Conservation (phyloP, 1,284 basidiomycete genomes). For the Testicularia cyperi region DNA sequence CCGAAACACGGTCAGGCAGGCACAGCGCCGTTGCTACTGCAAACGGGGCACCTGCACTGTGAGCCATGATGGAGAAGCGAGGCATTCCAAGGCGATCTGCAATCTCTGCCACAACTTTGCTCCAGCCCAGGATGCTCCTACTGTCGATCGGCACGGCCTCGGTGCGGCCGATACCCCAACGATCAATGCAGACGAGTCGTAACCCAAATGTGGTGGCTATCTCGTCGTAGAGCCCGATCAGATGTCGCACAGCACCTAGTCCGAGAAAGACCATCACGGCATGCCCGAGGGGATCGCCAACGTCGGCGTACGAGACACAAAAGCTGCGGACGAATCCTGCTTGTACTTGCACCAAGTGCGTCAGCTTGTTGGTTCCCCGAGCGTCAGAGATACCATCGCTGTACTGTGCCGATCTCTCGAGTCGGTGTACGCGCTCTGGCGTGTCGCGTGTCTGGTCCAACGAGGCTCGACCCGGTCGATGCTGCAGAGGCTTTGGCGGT, state of each 20-base stretch:
- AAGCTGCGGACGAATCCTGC: slow-evolving; percentile 74
- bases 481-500: too few species aligned
- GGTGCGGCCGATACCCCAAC: slow-evolving; percentile 90
- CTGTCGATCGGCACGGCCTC: slow-evolving; percentile 70
- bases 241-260: slow-evolving; percentile 86
- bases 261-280: slow-evolving; percentile 90
- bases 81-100: slow-evolving; percentile 76
- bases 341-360: slow-evolving; percentile 75
- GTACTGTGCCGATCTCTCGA: too few species aligned
- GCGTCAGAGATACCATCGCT: too few species aligned
- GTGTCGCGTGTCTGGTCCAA: too few species aligned
- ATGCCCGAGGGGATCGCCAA: slow-evolving; percentile 77
- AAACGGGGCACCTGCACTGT: slow-evolving; percentile 95
- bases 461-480: too few species aligned
- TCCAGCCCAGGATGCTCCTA: slow-evolving; percentile 84
- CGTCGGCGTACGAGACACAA: slow-evolving; percentile 87
- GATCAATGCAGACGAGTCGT: slow-evolving; percentile 88
- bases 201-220: slow-evolving; percentile 84
- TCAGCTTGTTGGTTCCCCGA: slow-evolving; percentile 68
- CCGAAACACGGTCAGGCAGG: slow-evolving; percentile 73
- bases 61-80: slow-evolving; percentile 86
- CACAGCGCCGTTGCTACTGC: slow-evolving; percentile 82
- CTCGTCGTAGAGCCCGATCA: slow-evolving; percentile 93
- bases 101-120: slow-evolving; percentile 82
- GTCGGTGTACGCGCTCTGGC: too few species aligned